A percentile compares a stretch with the other conserved stretches of the same genome.
Evolutionary conservation across 306 rosid species (phyloP).

Genomic region (Quillaja saponaria): DNA sequence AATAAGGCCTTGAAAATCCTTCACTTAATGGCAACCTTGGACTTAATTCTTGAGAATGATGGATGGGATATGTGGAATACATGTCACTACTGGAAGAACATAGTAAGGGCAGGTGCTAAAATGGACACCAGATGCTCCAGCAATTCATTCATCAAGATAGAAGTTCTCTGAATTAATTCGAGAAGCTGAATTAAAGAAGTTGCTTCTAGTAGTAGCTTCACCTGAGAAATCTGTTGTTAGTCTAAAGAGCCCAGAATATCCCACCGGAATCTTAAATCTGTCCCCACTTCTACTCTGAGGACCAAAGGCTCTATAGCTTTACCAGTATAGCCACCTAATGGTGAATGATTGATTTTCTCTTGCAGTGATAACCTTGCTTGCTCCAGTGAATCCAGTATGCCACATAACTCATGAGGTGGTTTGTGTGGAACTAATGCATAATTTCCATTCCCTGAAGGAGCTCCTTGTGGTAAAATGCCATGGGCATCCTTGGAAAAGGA

Average conservation of each 20-base stretch:
- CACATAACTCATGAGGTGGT: slow-evolving; percentile 43
- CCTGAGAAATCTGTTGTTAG: slow-evolving; percentile 70
- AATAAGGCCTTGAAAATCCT: slow-evolving; percentile 43
- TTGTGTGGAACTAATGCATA: slow-evolving; percentile 70
- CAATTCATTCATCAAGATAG: slow-evolving; percentile 29
- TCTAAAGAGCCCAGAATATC: slow-evolving; percentile 78
- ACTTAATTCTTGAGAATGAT: slow-evolving; percentile 39
- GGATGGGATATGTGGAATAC: slow-evolving; percentile 41
- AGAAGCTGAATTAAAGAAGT: slow-evolving; percentile 43
- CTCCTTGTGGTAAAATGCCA: slow-evolving; percentile 33
- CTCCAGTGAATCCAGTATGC: slow-evolving; percentile 80
- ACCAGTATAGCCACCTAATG: slow-evolving; percentile 31
- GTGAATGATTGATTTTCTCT: slow-evolving; percentile 53
- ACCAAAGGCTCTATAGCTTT: slow-evolving; percentile 41
- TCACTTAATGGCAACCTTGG: slow-evolving; percentile 41
- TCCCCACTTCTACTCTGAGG: slow-evolving; percentile 41
- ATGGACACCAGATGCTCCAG: slow-evolving; percentile 39
- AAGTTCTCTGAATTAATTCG: slow-evolving; percentile 32
- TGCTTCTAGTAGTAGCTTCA: slow-evolving; percentile 43
- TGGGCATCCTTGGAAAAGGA: slow-evolving; percentile 33
- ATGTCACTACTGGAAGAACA: slow-evolving; percentile 44
- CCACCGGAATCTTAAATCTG: slow-evolving; percentile 53
- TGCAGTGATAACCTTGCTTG: slow-evolving; percentile 66
- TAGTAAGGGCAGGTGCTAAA: slow-evolving; percentile 30
- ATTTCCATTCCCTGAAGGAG: slow-evolving; percentile 41